A percentile compares a stretch with the other conserved stretches of the same genome.
Evolutionary conservation across 192 early-diverging fungal species (phyloP).

Genomic region (Backusella liffmaniae): DNA sequence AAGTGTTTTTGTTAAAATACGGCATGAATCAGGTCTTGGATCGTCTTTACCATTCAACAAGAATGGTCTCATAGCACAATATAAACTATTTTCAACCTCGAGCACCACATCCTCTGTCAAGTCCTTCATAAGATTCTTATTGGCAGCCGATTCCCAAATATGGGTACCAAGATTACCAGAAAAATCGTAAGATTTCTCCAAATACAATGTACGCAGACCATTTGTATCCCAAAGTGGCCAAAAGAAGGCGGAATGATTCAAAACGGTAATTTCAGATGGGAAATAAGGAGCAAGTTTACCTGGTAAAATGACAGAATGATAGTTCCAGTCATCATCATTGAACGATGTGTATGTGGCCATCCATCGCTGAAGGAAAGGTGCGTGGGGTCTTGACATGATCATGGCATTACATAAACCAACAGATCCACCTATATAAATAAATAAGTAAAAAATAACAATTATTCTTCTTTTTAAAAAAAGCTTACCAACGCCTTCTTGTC

Average conservation of each 20-base stretch:
- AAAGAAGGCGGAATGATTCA: conserved; percentile 40
- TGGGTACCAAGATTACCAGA: conserved; percentile 32
- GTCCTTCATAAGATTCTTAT: conserved; percentile 31
- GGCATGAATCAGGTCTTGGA: conserved; percentile 15
- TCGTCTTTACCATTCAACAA: conserved; percentile 21
- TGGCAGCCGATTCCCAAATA: conserved; percentile 42
- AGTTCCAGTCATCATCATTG: conserved; percentile 37
- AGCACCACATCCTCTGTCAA: conserved; percentile 27
- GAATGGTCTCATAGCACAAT: conserved; percentile 37
- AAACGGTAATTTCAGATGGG: conserved; percentile 24
- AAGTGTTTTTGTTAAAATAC: conserved; percentile 9
- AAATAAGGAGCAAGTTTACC: conserved; percentile 30
- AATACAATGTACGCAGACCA: conserved; percentile 37
- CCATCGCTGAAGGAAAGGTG: conserved; percentile 49
- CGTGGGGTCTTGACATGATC: conserved; percentile 39
- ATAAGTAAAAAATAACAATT: background rate
- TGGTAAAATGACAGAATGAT: conserved; percentile 47
- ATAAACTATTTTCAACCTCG: conserved; percentile 36
- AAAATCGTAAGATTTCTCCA: conserved; percentile 41
- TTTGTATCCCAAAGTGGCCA: conserved; percentile 43
- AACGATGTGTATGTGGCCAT: conserved; percentile 44
- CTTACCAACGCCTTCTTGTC: conserved; percentile 42
- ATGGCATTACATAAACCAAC: conserved; percentile 51
- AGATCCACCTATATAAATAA: conserved; percentile 25
- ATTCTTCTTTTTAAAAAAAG: background rate